phyloP scores from a whole-genome alignment of 31 red algal genomes.

The Porphyra umbilicalis region DNA sequence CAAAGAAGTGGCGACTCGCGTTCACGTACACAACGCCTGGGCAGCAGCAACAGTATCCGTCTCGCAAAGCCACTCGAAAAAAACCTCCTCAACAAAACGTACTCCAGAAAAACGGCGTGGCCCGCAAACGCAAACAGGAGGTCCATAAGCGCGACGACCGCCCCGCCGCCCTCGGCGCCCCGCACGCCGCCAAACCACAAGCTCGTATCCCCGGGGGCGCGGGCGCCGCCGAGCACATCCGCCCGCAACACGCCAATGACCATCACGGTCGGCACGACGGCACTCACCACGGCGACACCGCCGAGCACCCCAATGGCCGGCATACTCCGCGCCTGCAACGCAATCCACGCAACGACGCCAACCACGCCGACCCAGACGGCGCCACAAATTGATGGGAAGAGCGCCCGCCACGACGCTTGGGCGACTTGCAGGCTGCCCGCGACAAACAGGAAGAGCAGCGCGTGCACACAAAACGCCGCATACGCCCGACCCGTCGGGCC shows the following conservation, averaged over 20 bases:
- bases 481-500: slow-evolving; percentile 7
- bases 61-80: too few species aligned
- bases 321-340: slow-evolving; percentile 9
- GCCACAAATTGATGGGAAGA: slow-evolving; percentile 2
- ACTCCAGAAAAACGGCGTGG: slow-evolving; percentile 18
- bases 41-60: too few species aligned
- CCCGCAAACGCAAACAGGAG: slow-evolving; percentile 31
- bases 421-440: slow-evolving; percentile 12
- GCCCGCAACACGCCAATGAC: slow-evolving; percentile 3
- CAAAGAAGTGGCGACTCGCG: too few species aligned
- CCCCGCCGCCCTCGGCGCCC: not conserved
- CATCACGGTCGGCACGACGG: not conserved
- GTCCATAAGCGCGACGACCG: slow-evolving; percentile 13
- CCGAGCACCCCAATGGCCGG: slow-evolving; percentile 5
- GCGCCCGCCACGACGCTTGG: slow-evolving; percentile 1
- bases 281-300: slow-evolving; percentile 6
- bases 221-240: not conserved
- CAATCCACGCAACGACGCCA: slow-evolving; percentile 1
- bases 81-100: not conserved
- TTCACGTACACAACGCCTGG: too few species aligned
- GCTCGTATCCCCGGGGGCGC: slow-evolving; percentile 2
- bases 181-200: not conserved
- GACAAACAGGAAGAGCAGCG: slow-evolving; percentile 15
- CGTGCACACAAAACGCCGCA: slow-evolving; percentile 12
- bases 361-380: slow-evolving; percentile 9